Conservation (phyloP, 768 basidiomycete species). For the Calocera cornea region DNA sequence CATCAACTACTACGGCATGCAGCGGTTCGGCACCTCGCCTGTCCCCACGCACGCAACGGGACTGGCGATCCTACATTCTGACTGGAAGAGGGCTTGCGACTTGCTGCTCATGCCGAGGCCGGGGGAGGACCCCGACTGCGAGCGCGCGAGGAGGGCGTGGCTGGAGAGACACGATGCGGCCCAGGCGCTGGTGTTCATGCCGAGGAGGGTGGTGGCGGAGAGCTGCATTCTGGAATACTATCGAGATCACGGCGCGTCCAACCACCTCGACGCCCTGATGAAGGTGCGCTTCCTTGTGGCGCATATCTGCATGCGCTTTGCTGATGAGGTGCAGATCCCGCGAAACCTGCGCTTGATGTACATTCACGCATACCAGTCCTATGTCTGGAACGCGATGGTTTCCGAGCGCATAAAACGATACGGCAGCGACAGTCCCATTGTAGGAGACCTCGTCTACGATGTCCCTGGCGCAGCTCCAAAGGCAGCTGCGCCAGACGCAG, state of each 20-base stretch:
- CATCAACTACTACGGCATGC: conserved; percentile 99
- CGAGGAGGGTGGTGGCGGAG: conserved; percentile 84
- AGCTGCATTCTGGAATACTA: conserved; percentile 83
- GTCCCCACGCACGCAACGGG: conserved; percentile 93
- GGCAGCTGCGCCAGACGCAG: conserved; percentile 2
- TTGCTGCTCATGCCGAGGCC: conserved; percentile 70
- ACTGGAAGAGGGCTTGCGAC: conserved; percentile 79
- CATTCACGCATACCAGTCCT: conserved; percentile 95
- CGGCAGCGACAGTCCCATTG: conserved; percentile 58
- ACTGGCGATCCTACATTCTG: conserved; percentile 70
- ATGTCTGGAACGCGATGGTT: conserved; percentile 95
- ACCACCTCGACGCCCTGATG: conserved; percentile 76
- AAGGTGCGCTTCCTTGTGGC: conserved; percentile 36
- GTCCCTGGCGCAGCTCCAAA: conserved; percentile 19
- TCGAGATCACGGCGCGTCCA: conserved; percentile 62
- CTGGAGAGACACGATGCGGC: conserved; percentile 67
- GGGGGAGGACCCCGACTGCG: conserved; percentile 88
- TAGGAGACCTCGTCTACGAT: conserved; percentile 85
- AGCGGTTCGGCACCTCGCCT: conserved; percentile 93
- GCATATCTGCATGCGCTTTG: neutral
- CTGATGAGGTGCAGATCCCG: conserved; percentile 53
- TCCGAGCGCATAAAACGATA: conserved; percentile 78
- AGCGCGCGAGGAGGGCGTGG: conserved; percentile 74
- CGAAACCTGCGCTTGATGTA: conserved; percentile 93
- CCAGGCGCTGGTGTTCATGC: conserved; percentile 73